Base-by-base conservation (phyloP, 352 stramenopile genomes). In the Phytophthora idaei region DNA sequence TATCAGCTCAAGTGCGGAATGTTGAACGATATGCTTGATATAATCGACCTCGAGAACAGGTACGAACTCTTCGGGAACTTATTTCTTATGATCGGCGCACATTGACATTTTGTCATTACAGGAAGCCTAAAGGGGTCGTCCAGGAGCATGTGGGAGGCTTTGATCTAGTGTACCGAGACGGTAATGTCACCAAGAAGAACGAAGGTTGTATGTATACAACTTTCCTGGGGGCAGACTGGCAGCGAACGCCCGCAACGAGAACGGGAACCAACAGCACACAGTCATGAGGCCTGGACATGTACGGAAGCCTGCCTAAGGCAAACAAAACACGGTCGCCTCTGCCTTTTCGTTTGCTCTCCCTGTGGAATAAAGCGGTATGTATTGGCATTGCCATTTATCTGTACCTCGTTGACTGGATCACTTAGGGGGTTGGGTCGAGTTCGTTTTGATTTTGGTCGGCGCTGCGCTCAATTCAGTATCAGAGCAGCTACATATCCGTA, bases 1-100 rank as follows among this genome's bases (percentile, higher is more conserved):
- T 97, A 97, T 57, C 77, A 92, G 52, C 90, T 98, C 71, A 98
- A 98, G 70, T 96, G 89, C 56, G 87, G 89, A 25, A 95, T 98
- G 85, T 77, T 98, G 31, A 96, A 94, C 64, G 93, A 98, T 64
- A 95, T 97, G 77, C 80, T 98, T 12, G 92, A 98, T 69, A 96
- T 98, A 31, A 89, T 98, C 45, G 93, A 98, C 59, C 64, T 98
- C 6, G 95, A 98, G 62, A 91, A 79, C 65, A 85, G 79, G 74
- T 94, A 69, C 31, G 77, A 41, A 7, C 12, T 37, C 25, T 54
- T 28, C 11, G 28, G n/a, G n/a, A 31, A 31, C 27, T 32, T 21
- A 21, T 21, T 21, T 21, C 1, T 32, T 32, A 14, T 31, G 17
- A 50, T 42, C 8, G 12, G 12, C 36, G 36, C n/a, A 29, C 3